Conservation (phyloP, 2,329 filamentous ascomycete species). For the Exutisphaerella laricina region DNA sequence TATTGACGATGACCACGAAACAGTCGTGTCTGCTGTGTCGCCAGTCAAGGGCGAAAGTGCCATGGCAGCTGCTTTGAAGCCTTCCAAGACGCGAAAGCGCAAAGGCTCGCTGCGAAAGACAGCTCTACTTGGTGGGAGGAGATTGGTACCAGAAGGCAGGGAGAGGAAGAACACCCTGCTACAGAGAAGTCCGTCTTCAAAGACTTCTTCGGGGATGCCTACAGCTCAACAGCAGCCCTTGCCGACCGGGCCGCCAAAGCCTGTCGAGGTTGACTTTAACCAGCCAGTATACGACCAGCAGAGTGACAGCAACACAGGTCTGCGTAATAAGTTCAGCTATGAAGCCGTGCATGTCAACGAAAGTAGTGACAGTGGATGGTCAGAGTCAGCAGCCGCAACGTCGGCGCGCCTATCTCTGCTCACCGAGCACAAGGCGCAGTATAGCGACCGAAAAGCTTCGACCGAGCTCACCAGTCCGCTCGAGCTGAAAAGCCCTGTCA, state of each 20-base stretch:
- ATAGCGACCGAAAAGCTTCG: slow-evolving; percentile 11
- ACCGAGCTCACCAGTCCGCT: slow-evolving; percentile 26
- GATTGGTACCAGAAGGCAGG: slow-evolving; percentile 52
- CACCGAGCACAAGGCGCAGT: slow-evolving; percentile 22
- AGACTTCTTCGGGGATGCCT: slow-evolving; percentile 24
- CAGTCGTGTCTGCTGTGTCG: slow-evolving; percentile 15
- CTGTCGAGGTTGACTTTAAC: slow-evolving; percentile 1
- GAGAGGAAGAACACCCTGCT: slow-evolving; percentile 40
- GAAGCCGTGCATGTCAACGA: slow-evolving; percentile 31
- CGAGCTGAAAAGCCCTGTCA: slow-evolving; percentile 39
- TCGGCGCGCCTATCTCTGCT: slow-evolving; percentile 27
- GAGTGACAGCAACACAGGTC: slow-evolving; percentile 10
- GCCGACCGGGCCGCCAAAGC: neutral
- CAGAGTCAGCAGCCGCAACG: slow-evolving; percentile 29
- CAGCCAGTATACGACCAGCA: slow-evolving; percentile 1
- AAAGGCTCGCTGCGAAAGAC: slow-evolving; percentile 84
- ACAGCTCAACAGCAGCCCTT: slow-evolving; percentile 5
- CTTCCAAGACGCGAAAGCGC: slow-evolving; percentile 56
- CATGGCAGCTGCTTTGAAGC: slow-evolving; percentile 21
- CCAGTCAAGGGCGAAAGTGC: slow-evolving; percentile 25
- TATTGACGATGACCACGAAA: slow-evolving; percentile 32
- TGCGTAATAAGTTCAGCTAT: slow-evolving; percentile 35
- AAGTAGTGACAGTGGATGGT: slow-evolving; percentile 27
- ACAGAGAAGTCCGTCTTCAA: slow-evolving; percentile 31
- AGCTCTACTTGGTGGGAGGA: slow-evolving; percentile 69